phyloP scores from a whole-genome alignment of 371 early-diverging fungal genomes.

The Mucor sp. region DNA sequence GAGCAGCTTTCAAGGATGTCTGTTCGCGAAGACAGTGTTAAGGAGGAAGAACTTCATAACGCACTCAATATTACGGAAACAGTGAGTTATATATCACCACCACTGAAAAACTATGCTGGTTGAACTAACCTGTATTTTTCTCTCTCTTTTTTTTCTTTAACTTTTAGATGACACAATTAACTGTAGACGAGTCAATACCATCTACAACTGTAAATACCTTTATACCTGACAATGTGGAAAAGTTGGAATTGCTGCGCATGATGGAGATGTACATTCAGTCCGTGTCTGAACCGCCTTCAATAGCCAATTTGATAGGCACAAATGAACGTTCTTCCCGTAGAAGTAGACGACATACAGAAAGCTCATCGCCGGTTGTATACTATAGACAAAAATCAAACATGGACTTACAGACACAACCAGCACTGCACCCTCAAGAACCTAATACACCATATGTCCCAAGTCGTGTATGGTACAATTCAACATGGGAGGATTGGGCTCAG shows the following conservation, averaged over 20 bases:
- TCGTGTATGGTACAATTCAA: slow-evolving; percentile 34
- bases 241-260: not conserved
- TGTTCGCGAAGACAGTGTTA: not conserved
- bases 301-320: not conserved
- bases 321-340: slow-evolving; percentile 5
- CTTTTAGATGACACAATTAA: not conserved
- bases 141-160: not conserved
- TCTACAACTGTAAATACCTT: slow-evolving; percentile 7
- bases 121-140: not conserved
- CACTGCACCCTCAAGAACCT: not conserved
- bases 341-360: not conserved
- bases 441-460: slow-evolving; percentile 36
- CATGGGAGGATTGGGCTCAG: slow-evolving; percentile 53
- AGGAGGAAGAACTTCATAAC: not conserved
- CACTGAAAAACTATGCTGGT: no score
- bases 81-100: not conserved
- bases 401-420: not conserved
- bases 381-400: not conserved
- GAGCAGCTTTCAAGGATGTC: not conserved
- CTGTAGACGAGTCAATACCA: not conserved
- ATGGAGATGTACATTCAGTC: slow-evolving; percentile 17
- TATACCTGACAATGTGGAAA: slow-evolving; percentile 8
- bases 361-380: not conserved
- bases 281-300: not conserved
- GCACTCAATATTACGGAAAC: not conserved